Evolutionary conservation across 345 rosid genomes (phyloP), one percentile per base, ranked within the genome.

Genomic region (Populus deltoides): DNA sequence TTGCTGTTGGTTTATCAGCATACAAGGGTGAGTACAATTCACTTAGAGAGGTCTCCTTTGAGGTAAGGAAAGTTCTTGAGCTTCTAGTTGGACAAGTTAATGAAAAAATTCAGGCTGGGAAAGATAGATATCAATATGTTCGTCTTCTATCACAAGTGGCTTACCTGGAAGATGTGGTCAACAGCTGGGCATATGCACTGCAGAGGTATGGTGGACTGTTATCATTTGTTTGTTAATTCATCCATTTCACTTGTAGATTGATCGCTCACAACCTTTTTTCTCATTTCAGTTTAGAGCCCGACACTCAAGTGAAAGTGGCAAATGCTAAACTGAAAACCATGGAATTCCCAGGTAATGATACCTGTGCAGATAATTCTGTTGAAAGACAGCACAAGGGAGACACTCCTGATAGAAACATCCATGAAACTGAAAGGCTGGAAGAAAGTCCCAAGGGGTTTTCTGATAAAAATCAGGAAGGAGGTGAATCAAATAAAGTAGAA

Each of bases 121-220:
- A 93, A 84, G 94, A 96, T 80, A 86, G 89, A 85, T 86, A 88
- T 80, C 92, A 79, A 65, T 96, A 89, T 83, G 75, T 88, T 69
- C 91, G 92, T 73, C 86, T 96, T 71, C 83, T 96, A 63, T 96
- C 98, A 25, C 97, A 93, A 88, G 97, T 93, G 80, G 97, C 99
- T 47, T 92, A 88, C 84, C 80, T 96, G 78, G 99, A 93, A 75
- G 99, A 96, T 86, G 77, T 93, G 86, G 97, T 96, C 62, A 92
- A 89, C 78, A 87, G 89, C 87, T 96, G 98, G 99, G 97, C 85
- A 22, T 87, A 89, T 89, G 83, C 92, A 35, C 84, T 96, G 85
- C 93, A 89, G 77, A 90, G 99, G 98, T 96, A 91, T 61, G 69
- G 22, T 65, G 68, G 41, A 51, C 57, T 36, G 13, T 82, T 67